phyloP scores from a whole-genome alignment of 1,284 basidiomycete species.

The Porodaedalea pini region DNA sequence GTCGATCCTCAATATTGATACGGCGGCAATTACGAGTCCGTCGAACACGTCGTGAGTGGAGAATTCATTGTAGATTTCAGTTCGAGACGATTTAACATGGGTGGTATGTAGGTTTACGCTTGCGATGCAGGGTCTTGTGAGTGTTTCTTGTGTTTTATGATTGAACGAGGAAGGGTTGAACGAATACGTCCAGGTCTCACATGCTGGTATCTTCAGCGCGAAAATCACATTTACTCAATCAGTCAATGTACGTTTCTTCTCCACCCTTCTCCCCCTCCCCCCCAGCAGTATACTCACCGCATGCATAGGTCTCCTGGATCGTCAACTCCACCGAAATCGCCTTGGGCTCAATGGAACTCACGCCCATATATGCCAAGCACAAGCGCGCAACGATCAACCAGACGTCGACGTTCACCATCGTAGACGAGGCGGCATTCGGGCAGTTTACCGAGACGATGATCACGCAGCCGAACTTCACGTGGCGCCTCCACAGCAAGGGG shows the following conservation, averaged over 20 bases:
- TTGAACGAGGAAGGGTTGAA: slow-evolving; percentile 6
- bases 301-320: slow-evolving; percentile 41
- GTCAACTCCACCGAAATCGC: slow-evolving; percentile 40
- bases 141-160: slow-evolving; percentile 17
- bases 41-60: slow-evolving; percentile 51
- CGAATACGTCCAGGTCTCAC: slow-evolving; percentile 43
- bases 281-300: neutral
- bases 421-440: slow-evolving; percentile 51
- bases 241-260: slow-evolving; percentile 38
- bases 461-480: slow-evolving; percentile 67
- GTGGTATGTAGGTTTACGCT: slow-evolving; percentile 43
- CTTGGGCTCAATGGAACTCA: slow-evolving; percentile 49
- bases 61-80: neutral
- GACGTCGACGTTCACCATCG: slow-evolving; percentile 52
- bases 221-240: slow-evolving; percentile 54
- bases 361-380: slow-evolving; percentile 42
- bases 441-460: slow-evolving; percentile 59
- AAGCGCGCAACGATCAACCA: slow-evolving; percentile 59
- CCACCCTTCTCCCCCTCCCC: neutral
- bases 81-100: neutral
- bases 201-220: slow-evolving; percentile 58
- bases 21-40: slow-evolving; percentile 46
- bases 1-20: slow-evolving; percentile 47
- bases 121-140: slow-evolving; percentile 43
- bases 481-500: slow-evolving; percentile 57